A percentile compares a stretch with the other conserved stretches of the same genome.
These are phyloP conservation scores for Citrus unshiu DNA, from an alignment of 345 rosid genomes.

Conservation along the genomic window DNA sequence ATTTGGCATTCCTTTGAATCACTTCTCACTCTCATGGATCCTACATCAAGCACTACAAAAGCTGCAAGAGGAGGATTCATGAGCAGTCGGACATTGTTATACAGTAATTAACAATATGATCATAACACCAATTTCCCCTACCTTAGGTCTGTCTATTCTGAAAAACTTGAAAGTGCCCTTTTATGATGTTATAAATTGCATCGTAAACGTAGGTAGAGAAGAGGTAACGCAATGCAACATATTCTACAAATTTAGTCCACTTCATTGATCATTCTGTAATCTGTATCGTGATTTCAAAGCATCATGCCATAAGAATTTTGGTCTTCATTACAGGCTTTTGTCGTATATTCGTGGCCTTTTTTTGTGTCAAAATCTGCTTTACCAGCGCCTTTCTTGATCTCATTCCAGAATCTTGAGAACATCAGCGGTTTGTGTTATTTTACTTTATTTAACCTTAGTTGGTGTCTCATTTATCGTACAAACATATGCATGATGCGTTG, in stretches of 20 bases:
- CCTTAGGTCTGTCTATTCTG: not conserved
- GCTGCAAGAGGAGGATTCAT: conserved; percentile 8
- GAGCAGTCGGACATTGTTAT: conserved; percentile 2
- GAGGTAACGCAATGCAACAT: conserved; percentile 8
- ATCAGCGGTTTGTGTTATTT: not conserved
- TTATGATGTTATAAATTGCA: conserved; percentile 5
- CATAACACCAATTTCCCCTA: conserved; percentile 11
- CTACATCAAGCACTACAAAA: not conserved
- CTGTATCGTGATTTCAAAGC: not conserved
- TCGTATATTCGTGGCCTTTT: conserved; percentile 9
- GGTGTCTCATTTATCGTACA: not conserved
- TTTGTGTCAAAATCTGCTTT: conserved; percentile 12
- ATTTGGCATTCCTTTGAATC: not conserved
- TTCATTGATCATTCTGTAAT: not conserved
- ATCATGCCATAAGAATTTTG: not conserved
- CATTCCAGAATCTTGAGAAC: not conserved
- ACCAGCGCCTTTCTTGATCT: not conserved
- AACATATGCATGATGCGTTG: not conserved
- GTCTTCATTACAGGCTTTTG: conserved; percentile 9
- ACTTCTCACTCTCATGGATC: conserved; percentile 1
- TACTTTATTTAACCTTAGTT: not conserved
- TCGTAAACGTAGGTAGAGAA: conserved; percentile 3
- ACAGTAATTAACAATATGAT: conserved; percentile 16
- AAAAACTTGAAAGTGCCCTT: not conserved
- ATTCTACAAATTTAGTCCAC: not conserved